Conservation (phyloP, 805 yeast genomes). For the Wickerhamomyces alni region DNA sequence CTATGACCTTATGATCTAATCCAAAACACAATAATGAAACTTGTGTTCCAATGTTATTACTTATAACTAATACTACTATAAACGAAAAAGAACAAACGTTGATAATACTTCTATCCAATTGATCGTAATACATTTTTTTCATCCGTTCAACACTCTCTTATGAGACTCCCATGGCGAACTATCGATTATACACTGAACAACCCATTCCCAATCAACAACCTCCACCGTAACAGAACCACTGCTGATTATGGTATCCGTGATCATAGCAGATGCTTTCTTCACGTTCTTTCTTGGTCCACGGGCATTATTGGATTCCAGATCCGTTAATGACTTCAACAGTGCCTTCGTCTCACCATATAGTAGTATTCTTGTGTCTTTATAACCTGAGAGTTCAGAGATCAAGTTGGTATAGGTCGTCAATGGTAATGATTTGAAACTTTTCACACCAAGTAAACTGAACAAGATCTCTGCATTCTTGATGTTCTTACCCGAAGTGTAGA, state of each 20-base stretch:
- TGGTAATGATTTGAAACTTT: background rate
- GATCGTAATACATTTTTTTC: too few species aligned
- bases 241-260: background rate
- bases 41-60: too few species aligned
- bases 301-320: background rate
- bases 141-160: background rate
- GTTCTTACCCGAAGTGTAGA: slow-evolving; percentile 8
- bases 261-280: background rate
- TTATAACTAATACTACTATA: too few species aligned
- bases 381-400: background rate
- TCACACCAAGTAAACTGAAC: background rate
- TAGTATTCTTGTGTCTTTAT: slow-evolving; percentile 13
- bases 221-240: slow-evolving; percentile 11
- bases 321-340: background rate
- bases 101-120: too few species aligned
- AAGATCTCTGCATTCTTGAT: background rate
- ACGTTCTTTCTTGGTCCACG: background rate
- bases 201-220: slow-evolving; percentile 58
- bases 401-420: slow-evolving; percentile 5
- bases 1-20: too few species aligned
- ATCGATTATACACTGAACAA: slow-evolving; percentile 52
- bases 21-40: too few species aligned
- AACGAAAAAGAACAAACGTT: too few species aligned
- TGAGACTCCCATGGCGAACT: slow-evolving; percentile 20
- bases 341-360: slow-evolving; percentile 4